phyloP scores from a whole-genome alignment of 1,284 basidiomycete genomes.

The Fistulina hepatica region DNA sequence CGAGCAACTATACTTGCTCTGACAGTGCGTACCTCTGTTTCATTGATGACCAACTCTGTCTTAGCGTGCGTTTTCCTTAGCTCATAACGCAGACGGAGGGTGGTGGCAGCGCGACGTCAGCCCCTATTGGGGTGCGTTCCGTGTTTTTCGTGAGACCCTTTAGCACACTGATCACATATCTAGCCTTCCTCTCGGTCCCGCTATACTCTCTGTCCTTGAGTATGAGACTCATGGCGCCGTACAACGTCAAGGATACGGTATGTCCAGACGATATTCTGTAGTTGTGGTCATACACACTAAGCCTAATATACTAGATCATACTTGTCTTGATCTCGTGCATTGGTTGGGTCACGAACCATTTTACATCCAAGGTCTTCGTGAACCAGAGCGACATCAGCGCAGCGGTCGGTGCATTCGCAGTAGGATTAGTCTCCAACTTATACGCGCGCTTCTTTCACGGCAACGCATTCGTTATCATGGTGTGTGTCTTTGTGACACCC shows the following conservation, averaged over 20 bases:
- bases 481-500: conserved; percentile 20
- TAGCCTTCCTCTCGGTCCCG: conserved; percentile 75
- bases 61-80: no score
- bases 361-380: conserved; percentile 52
- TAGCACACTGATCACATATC: background rate
- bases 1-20: conserved; percentile 50
- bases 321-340: conserved; percentile 59
- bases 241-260: conserved; percentile 62
- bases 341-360: conserved; percentile 77
- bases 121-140: conserved; percentile 41
- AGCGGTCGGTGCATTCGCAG: conserved; percentile 71
- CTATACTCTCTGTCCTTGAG: conserved; percentile 67
- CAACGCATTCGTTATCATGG: conserved; percentile 72
- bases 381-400: conserved; percentile 67
- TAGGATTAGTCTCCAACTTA: conserved; percentile 75
- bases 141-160: background rate
- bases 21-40: no score
- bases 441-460: conserved; percentile 75
- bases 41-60: no score
- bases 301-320: no score
- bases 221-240: conserved; percentile 68
- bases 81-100: conserved; percentile 39
- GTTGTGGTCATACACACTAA: conserved; percentile 19
- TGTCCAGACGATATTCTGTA: conserved; percentile 14
- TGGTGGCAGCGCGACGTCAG: conserved; percentile 53